These are phyloP conservation scores for Passiflora organensis DNA, from an alignment of 345 rosid genomes.

Conservation along the genomic window DNA sequence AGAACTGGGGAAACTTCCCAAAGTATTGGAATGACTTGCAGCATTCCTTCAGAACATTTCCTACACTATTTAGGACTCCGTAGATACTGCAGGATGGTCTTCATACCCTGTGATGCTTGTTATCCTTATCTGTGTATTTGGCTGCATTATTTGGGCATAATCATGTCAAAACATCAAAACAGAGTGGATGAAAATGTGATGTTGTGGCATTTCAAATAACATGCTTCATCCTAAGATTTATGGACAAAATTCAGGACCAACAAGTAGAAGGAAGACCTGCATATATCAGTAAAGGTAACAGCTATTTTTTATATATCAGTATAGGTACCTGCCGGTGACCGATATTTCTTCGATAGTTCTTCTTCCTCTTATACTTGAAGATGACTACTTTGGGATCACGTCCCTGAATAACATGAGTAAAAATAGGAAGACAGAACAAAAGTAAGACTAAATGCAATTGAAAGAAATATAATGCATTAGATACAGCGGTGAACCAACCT, in stretches of 20 bases:
- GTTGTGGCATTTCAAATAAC: no score
- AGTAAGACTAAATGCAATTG: conserved; percentile 1
- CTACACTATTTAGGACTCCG: conserved; percentile 26
- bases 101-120: conserved; percentile 78
- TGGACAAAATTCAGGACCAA: no score
- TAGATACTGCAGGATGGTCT: conserved; percentile 59
- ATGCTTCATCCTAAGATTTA: no score
- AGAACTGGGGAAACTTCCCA: conserved; percentile 1
- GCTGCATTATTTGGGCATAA: conserved; percentile 43
- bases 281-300: no score
- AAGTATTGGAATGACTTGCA: background rate
- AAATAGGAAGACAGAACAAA: background rate
- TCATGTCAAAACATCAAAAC: background rate
- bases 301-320: no score
- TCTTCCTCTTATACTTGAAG: conserved; percentile 92
- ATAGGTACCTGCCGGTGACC: conserved; percentile 94
- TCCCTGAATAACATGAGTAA: conserved; percentile 45
- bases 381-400: conserved; percentile 70
- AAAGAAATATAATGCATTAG: background rate
- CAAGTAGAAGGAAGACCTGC: no score
- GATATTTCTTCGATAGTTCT: conserved; percentile 88
- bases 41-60: background rate
- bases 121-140: conserved; percentile 79
- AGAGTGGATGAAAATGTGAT: no score
- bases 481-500: conserved; percentile 36